A percentile compares a stretch with the other conserved stretches of the same genome.
Evolutionary conservation across 1,139 yeast genomes (phyloP).

Genomic region (Yamadazyma siamensis): DNA sequence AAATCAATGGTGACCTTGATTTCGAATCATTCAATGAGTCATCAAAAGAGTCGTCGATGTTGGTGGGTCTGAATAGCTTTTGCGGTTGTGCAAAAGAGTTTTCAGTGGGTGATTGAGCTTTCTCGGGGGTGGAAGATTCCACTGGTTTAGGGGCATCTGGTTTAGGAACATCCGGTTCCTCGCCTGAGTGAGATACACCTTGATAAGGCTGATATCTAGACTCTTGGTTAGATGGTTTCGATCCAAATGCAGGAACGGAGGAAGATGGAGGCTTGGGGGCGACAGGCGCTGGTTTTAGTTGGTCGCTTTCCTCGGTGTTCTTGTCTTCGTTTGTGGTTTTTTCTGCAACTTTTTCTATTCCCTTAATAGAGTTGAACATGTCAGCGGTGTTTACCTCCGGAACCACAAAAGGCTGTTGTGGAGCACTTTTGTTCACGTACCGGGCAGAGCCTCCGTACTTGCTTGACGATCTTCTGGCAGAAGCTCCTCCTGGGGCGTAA

Average conservation of each 20-base stretch:
- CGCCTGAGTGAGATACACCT: no score
- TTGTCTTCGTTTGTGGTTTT: conserved; percentile 1
- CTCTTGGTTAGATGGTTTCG: neutral
- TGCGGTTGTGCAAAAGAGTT: neutral
- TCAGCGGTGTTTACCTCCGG: conserved; percentile 18
- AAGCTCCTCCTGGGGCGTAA: conserved; percentile 33
- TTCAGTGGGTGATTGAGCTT: neutral
- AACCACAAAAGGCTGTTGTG: conserved; percentile 5
- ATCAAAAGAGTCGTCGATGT: conserved; percentile 30
- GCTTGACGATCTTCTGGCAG: conserved; percentile 5
- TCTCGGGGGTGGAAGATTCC: conserved; percentile 1
- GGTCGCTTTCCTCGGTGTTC: neutral
- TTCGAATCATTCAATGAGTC: conserved; percentile 12
- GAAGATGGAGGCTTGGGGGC: neutral
- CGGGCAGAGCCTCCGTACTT: conserved; percentile 11
- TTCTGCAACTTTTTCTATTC: conserved; percentile 5
- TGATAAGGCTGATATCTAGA: neutral
- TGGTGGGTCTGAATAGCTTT: conserved; percentile 13
- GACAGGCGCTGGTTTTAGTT: neutral
- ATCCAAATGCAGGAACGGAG: neutral
- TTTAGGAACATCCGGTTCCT: neutral
- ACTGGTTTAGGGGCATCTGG: conserved; percentile 2
- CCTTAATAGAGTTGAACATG: conserved; percentile 36
- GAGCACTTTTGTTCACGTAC: conserved; percentile 5
- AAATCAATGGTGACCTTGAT: conserved; percentile 13